These are phyloP conservation scores for Saturnispora serradocipensis DNA, from an alignment of 805 yeast genomes.

Conservation along the genomic window DNA sequence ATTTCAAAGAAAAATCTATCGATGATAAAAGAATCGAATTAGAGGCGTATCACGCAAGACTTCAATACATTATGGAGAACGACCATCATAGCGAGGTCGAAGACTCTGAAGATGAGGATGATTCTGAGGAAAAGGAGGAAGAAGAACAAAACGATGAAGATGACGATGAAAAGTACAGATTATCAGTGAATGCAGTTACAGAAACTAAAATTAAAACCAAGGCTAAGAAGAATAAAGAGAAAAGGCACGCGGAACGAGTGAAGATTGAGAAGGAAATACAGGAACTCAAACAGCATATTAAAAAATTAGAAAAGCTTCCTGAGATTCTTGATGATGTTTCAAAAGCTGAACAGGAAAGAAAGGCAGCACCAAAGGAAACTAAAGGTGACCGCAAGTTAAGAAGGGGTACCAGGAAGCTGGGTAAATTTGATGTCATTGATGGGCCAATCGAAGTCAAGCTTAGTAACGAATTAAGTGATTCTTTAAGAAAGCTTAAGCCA, in stretches of 20 bases:
- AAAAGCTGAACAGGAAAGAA: constrained; percentile 4
- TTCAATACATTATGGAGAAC: constrained; percentile 55
- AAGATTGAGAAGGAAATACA: constrained; percentile 46
- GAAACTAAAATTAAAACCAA: constrained; percentile 63
- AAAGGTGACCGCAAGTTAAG: constrained; percentile 19
- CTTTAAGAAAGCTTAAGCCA: constrained; percentile 74
- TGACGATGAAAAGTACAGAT: constrained; percentile 26
- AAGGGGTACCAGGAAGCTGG: constrained; percentile 29
- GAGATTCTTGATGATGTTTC: constrained; percentile 29
- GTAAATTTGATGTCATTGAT: constrained; percentile 35
- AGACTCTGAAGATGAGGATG: constrained; percentile 32
- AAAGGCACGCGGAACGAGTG: constrained; percentile 49
- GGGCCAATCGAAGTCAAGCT: constrained; percentile 66
- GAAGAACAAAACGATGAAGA: constrained; percentile 23
- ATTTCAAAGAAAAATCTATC: constrained; percentile 49
- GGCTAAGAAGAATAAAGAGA: constrained; percentile 64
- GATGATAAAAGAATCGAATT: constrained; percentile 57
- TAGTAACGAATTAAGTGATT: constrained; percentile 79
- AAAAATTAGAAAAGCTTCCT: constrained; percentile 46
- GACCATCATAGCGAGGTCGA: constrained; percentile 51
- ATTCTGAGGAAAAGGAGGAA: constrained; percentile 30
- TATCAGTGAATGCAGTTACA: constrained; percentile 70
- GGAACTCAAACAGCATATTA: constrained; percentile 49
- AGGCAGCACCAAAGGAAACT: constrained; percentile 11
- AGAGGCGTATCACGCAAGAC: constrained; percentile 53